Evolutionary conservation across 768 basidiomycete species (phyloP), one percentile per base, ranked within the genome.

Genomic region (Calocybe gangraenosa): DNA sequence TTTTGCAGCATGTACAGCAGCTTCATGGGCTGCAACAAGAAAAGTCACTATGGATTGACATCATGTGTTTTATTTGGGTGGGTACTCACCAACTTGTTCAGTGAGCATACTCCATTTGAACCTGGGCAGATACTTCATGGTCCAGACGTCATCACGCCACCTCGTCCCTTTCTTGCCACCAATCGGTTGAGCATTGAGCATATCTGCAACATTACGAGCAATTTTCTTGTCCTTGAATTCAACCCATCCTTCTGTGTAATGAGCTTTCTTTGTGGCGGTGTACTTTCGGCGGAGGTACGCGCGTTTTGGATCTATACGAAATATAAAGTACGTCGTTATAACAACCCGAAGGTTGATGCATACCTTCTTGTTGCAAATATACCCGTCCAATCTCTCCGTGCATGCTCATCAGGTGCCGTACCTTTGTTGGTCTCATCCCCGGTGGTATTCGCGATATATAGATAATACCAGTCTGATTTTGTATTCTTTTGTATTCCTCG

Each of bases 51-150:
- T n/a, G n/a, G n/a, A n/a, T n/a, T n/a, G n/a, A n/a, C n/a, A n/a
- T 13, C 2, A 17, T 18, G 20, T 37, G 28, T 23, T 32, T 20
- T 42, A 8, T 40, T 14, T 37, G 44, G 9, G 33, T 21, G 34
- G 15, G 31, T 36, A 76, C 93, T 63, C 60, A 95, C 95, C 92
- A 55, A 99, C 85, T 76, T 97, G 95, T 65, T 98, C 96, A 5
- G 92, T 94, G 47, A 99, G 71, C 95, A 96, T 96, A 65, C 87
- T 83, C 96, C 96, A 99, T 58, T 94, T 96, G 75, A 98, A 99
- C 58, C 82, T 87, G 7, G 94, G 94, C 47, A 99, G 70, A 63
- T 99, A 99, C 61, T 95, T 95, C 92, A 98, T 95, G 46, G 96
- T 97, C 96, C 96, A 99, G 7, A 99, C 83, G 53, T 99, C 96